Evolutionary conservation across 495 filamentous ascomycete genomes (phyloP), one percentile per base, ranked within the genome.

Genomic region (Penicillium canescens): DNA sequence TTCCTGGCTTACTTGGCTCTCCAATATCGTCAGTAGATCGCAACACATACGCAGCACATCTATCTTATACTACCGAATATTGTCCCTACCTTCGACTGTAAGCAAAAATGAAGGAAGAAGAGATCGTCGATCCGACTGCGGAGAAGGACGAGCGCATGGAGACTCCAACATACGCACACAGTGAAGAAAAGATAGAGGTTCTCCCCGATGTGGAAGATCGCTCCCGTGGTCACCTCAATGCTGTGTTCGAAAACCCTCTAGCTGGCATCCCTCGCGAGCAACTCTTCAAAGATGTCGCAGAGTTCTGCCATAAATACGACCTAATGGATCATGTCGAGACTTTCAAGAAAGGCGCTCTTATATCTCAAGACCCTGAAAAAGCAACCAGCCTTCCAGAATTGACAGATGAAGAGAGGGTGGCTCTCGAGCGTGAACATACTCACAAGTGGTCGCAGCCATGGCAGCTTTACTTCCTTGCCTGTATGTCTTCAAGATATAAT

Each of bases 381-480:
- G 77, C 75, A 35, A 65, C 70, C 10, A 55, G 62, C 12, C 62
- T 83, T 18, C 60, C 62, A 0, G 77, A 77, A 33, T 63, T 86
- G 18, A 65, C 55, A 4, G 74, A 79, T 3, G 64, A 69, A 1
- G 82, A 86, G 39, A 75, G 63, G 42, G 56, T 69, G 14, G 61
- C 63, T 12, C 52, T 86, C 10, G 52, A 56, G 8, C 66, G 74
- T 6, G 83, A 86, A 57, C 61, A 69, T 41, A 70, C 73, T 1
- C 79, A 84, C 48, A 79, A 79, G 51, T 86, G 84, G 83, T 66
- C 71, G 21, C 77, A 83, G 42, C 82, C 83, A 28, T 76, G 65
- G 67, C 60, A 66, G 55, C 70, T 86, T 1, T 86, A 84, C 62
- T 82, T 79, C 54, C 70, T 85, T 23, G 76, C 80, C 44, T 66